Base-by-base conservation (phyloP, 176 grass and related monocot genomes). In the Lolium rigidum region DNA sequence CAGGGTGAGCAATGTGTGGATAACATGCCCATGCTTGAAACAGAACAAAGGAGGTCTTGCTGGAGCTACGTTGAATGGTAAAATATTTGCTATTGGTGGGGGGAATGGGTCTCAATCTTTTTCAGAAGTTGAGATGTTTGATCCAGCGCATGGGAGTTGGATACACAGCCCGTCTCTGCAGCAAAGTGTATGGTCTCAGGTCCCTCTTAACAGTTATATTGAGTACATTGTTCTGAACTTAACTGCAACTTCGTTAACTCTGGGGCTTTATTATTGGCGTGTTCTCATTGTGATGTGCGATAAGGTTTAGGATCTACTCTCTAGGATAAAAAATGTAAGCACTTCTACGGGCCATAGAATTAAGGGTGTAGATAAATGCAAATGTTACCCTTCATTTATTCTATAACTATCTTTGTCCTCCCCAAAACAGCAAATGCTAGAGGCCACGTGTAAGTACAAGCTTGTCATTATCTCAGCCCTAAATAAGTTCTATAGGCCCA, bases 1-100 rank as follows among this genome's bases (percentile, higher is more conserved):
- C 67, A 90, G 21, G 66, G 79, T 58, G 21, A 73, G 50, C 21
- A 87, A 94, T 75, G 66, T 89, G 11, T 98, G 96, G 93, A 86
- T 78, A 14, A 16, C 39, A 52, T 94, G 90, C 86, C 93, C 93
- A 21, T 41, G 76, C 54, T 85, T 98, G 86, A 94, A 83, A 66
- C 85, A 78, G 61, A 49, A 67, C 28, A 98, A 95, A 87, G 96
- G 91, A 79, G 87, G 90, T 84, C 90, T 95, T 83, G 91, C 88
- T 82, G 92, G 93, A 88, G 81, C 83, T 85, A 87, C 86, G 15
- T 74, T 94, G 44, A 88, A 91, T 72, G 82, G 72, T 25, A 98
- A 91, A 87, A 94, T 98, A 90, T 98, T 84, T 86, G 86, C 91
- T 80, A 95, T 98, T 84, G 96, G 93, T 38, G 96, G 96, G n/a